Percentiles rank a stretch among this genome's conserved stretches.
phyloP scores from a whole-genome alignment of 257 asterid species.

The Solanum megistacrolobum region DNA sequence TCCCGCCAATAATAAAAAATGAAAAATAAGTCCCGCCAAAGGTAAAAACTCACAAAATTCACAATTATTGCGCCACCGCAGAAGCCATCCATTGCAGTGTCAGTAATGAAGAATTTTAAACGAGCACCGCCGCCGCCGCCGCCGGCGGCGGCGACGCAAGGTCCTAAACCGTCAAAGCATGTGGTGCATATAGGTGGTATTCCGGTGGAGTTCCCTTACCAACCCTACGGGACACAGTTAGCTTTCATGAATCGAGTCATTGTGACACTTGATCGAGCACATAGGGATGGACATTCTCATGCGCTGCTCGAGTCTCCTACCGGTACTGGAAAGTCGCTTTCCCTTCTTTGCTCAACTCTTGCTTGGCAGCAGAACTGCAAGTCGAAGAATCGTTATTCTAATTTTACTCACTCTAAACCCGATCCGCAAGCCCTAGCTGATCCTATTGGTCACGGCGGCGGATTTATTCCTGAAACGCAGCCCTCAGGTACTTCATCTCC shows the following conservation, averaged over 20 bases:
- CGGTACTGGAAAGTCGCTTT: conserved; percentile 90
- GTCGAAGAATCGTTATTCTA: conserved; percentile 19
- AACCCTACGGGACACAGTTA: conserved; percentile 88
- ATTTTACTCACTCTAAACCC: conserved; percentile 38
- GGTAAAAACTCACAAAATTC: neutral
- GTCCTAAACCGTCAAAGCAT: conserved; percentile 22
- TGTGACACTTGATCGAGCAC: conserved; percentile 67
- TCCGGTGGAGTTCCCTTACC: conserved; percentile 87
- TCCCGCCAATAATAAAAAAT: neutral
- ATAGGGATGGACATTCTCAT: conserved; percentile 62
- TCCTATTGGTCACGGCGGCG: conserved; percentile 82
- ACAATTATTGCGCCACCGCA: neutral
- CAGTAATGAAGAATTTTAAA: neutral
- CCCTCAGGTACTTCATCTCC: conserved; percentile 39
- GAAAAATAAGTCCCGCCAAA: neutral
- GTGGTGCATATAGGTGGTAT: conserved; percentile 62
- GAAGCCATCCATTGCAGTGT: neutral
- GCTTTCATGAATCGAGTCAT: conserved; percentile 86
- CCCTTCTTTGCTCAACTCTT: conserved; percentile 77
- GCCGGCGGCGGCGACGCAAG: neutral
- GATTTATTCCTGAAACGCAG: conserved; percentile 85
- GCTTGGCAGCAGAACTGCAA: conserved; percentile 85
- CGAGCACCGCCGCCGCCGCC: conserved; percentile 4
- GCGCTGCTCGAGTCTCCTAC: conserved; percentile 97
- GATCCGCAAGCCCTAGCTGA: conserved; percentile 61